Evolutionary conservation across 192 early-diverging fungal genomes (phyloP).

Genomic region (Coemansia sp.): DNA sequence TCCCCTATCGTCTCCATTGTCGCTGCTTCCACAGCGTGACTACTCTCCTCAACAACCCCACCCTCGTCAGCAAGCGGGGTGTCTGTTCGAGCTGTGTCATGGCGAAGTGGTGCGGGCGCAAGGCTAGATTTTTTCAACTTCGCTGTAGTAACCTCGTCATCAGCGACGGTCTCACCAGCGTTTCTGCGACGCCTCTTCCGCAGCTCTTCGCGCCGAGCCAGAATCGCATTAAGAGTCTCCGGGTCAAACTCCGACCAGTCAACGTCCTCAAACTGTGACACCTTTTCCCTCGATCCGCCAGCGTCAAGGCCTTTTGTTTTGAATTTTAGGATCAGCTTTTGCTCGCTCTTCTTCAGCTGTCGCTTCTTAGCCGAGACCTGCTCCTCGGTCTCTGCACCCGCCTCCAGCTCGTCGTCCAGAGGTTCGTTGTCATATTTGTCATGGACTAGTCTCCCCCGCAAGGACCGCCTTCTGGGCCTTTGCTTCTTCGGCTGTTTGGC

Average conservation of each 20-base stretch:
- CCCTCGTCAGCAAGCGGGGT: neutral
- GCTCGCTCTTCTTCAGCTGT: neutral
- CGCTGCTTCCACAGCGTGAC: constrained; percentile 1
- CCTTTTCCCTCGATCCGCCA: neutral
- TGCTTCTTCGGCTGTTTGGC: neutral
- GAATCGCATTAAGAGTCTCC: constrained; percentile 42
- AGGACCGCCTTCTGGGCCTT: neutral
- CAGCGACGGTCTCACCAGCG: neutral
- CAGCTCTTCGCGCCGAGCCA: constrained; percentile 41
- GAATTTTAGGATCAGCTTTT: constrained; percentile 32
- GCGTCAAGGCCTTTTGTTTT: constrained; percentile 13
- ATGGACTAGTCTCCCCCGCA: neutral
- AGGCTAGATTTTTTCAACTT: constrained; percentile 48
- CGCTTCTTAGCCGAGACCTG: neutral
- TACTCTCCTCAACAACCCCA: neutral
- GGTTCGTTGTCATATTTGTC: constrained; percentile 17
- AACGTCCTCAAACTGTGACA: constrained; percentile 30
- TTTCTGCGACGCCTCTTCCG: constrained; percentile 13
- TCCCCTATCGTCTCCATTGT: constrained; percentile 58
- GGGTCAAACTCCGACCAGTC: constrained; percentile 54
- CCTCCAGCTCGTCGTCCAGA: constrained; percentile 7
- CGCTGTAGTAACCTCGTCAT: constrained; percentile 10
- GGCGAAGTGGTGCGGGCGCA: constrained; percentile 42
- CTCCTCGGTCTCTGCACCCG: neutral
- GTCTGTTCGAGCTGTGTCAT: neutral